phyloP scores from a whole-genome alignment of 1,139 yeast species.

The Saccharomyces hybrid region DNA sequence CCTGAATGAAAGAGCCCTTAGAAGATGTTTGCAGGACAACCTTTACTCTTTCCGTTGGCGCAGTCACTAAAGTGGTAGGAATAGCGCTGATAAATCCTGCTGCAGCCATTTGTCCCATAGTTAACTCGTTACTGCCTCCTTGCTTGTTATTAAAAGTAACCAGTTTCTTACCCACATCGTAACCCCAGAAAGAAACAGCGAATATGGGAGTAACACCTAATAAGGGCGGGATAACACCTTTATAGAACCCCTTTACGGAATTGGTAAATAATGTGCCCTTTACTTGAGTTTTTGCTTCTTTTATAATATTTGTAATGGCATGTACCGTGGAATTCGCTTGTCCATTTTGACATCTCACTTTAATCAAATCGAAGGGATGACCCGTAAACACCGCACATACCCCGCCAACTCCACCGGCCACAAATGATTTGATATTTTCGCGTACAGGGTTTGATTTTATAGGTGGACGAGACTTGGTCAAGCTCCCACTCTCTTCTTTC shows the following conservation, averaged over 20 bases:
- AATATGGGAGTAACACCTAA: slow-evolving; percentile 97
- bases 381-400: slow-evolving; percentile 85
- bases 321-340: slow-evolving; percentile 47
- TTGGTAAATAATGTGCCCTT: slow-evolving; percentile 6
- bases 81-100: slow-evolving; percentile 94
- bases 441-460: slow-evolving; percentile 10
- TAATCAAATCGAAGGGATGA: slow-evolving; percentile 90
- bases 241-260: slow-evolving; percentile 40
- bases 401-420: slow-evolving; percentile 87
- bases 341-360: slow-evolving; percentile 78
- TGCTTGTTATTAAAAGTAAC: slow-evolving; percentile 36
- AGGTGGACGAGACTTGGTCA: slow-evolving; percentile 4
- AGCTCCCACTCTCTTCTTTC: slow-evolving; percentile 10
- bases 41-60: slow-evolving; percentile 94
- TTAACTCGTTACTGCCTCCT: slow-evolving; percentile 30
- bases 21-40: slow-evolving; percentile 80
- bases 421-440: slow-evolving; percentile 61
- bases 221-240: slow-evolving; percentile 85
- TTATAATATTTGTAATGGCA: slow-evolving; percentile 63
- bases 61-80: slow-evolving; percentile 92
- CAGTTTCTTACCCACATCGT: slow-evolving; percentile 80
- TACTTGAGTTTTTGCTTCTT: slow-evolving; percentile 47
- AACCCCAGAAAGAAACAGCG: slow-evolving; percentile 98
- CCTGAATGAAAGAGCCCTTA: slow-evolving; percentile 37
- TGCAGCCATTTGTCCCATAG: slow-evolving; percentile 67